phyloP scores from a whole-genome alignment of 176 grass and related monocot genomes.

The Lolium perenne region DNA sequence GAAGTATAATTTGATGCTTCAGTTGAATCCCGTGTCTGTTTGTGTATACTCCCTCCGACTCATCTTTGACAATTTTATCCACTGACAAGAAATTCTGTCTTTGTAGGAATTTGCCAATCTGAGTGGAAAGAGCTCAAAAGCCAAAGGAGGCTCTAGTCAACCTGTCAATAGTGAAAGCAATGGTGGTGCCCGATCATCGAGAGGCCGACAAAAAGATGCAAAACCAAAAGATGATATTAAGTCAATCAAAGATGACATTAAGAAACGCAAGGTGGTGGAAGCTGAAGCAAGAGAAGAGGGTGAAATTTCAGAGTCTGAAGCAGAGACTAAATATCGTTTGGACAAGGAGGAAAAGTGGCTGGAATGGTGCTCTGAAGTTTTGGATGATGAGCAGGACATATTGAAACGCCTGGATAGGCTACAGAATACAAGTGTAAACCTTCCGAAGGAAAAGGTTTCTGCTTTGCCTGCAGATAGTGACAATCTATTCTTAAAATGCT shows the following conservation, averaged over 20 bases:
- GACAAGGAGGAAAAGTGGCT: slow-evolving; percentile 98
- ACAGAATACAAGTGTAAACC: slow-evolving; percentile 95
- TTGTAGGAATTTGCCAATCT: slow-evolving; percentile 87
- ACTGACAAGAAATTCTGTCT: slow-evolving; percentile 39
- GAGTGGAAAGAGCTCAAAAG: slow-evolving; percentile 68
- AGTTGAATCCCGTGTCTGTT: slow-evolving; percentile 18
- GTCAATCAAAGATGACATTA: slow-evolving; percentile 55
- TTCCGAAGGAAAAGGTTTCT: slow-evolving; percentile 95
- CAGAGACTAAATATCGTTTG: slow-evolving; percentile 70
- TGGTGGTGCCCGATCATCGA: slow-evolving; percentile 53
- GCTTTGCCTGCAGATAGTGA: slow-evolving; percentile 14
- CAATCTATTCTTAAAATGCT: slow-evolving; percentile 35
- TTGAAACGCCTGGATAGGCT: slow-evolving; percentile 88
- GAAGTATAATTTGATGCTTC: background rate
- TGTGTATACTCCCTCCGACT: slow-evolving; percentile 8
- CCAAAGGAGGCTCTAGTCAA: slow-evolving; percentile 64
- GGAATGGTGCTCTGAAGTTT: slow-evolving; percentile 98
- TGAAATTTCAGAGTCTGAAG: slow-evolving; percentile 98
- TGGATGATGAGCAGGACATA: slow-evolving; percentile 88
- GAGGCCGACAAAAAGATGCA: slow-evolving; percentile 62
- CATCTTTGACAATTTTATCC: slow-evolving; percentile 23
- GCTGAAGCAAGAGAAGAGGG: slow-evolving; percentile 96
- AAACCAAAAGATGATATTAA: slow-evolving; percentile 65
- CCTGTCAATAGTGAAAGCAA: slow-evolving; percentile 59
- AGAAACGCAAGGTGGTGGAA: slow-evolving; percentile 74